Evolutionary conservation across 768 basidiomycete genomes (phyloP).

Genomic region (Cystofilobasidium macerans): DNA sequence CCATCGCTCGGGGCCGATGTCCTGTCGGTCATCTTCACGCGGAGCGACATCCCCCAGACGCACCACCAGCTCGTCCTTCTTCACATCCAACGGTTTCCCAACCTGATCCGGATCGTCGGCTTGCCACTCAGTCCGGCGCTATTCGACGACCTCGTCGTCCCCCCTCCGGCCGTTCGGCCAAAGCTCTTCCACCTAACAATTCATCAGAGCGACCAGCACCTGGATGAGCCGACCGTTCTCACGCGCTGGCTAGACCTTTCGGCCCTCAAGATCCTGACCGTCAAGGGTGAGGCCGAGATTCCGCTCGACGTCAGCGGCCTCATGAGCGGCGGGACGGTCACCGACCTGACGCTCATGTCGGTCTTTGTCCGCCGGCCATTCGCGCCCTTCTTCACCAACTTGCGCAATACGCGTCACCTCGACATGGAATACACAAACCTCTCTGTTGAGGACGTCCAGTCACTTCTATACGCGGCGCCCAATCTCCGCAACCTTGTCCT

Average conservation of each 20-base stretch:
- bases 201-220: background rate
- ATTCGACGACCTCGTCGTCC: conserved; percentile 1
- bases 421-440: background rate
- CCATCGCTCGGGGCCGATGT: background rate
- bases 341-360: background rate
- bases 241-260: background rate
- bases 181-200: background rate
- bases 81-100: conserved; percentile 2
- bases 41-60: background rate
- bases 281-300: conserved; percentile 1
- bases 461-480: background rate
- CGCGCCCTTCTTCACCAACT: background rate
- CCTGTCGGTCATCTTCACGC: background rate
- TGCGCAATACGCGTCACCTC: background rate
- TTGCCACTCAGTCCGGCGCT: background rate
- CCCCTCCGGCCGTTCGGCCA: background rate
- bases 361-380: conserved; percentile 1
- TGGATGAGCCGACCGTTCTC: background rate
- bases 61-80: background rate
- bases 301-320: conserved; percentile 1
- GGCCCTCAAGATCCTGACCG: background rate
- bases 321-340: background rate
- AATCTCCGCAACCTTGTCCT: background rate
- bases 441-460: background rate
- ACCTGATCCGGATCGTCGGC: background rate